Conservation (phyloP, 345 rosid genomes). For the Anastatica hierochuntica region DNA sequence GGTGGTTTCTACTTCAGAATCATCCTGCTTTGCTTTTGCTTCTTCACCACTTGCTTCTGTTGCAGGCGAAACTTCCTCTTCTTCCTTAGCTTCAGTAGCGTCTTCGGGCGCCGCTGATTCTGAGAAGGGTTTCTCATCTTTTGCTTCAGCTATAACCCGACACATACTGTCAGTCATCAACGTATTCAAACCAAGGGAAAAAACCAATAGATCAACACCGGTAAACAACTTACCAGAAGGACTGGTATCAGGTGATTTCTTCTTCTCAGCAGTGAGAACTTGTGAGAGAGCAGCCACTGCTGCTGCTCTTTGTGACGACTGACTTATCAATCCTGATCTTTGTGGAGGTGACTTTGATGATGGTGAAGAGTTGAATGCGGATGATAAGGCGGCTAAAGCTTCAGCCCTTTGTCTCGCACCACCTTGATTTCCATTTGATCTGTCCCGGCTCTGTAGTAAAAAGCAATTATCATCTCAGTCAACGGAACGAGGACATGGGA, state of each 20-base stretch:
- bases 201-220: background rate
- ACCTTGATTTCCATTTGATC: constrained; percentile 51
- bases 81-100: constrained; percentile 40
- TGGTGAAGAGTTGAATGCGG: constrained; percentile 63
- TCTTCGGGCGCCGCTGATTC: constrained; percentile 35
- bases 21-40: constrained; percentile 22
- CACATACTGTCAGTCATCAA: background rate
- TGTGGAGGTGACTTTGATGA: constrained; percentile 34
- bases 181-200: background rate
- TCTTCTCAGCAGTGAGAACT: constrained; percentile 82
- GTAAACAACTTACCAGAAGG: constrained; percentile 34
- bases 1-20: constrained; percentile 17
- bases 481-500: background rate
- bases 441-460: constrained; percentile 38
- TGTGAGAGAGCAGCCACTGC: constrained; percentile 93
- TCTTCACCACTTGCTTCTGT: constrained; percentile 11
- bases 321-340: constrained; percentile 34
- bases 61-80: constrained; percentile 29
- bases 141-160: background rate
- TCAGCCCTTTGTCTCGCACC: constrained; percentile 75
- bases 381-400: constrained; percentile 46
- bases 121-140: background rate
- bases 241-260: constrained; percentile 46
- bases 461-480: constrained; percentile 6
- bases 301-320: constrained; percentile 88